These are phyloP conservation scores for Venturia pyrina DNA, from an alignment of 2,329 filamentous ascomycete genomes.

Conservation along the genomic window DNA sequence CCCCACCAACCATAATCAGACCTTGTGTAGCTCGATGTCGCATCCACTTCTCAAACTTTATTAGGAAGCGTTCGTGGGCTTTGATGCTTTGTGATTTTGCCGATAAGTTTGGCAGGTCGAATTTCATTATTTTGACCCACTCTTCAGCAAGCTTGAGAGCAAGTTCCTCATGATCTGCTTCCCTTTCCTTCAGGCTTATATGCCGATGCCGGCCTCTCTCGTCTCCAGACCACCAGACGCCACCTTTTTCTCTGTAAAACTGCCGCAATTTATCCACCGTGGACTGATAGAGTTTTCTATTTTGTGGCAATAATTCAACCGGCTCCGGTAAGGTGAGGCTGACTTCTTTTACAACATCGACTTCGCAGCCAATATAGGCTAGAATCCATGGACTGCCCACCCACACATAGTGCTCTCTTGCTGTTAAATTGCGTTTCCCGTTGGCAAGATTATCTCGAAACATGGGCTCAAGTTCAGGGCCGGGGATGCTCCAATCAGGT, in stretches of 20 bases:
- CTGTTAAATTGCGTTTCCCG: neutral
- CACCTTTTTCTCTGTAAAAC: neutral
- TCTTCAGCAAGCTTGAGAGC: neutral
- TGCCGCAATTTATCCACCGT: neutral
- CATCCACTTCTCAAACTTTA: neutral
- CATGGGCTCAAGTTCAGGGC: neutral
- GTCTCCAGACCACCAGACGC: neutral
- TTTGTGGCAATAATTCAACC: neutral
- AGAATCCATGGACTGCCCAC: neutral
- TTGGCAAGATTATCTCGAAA: neutral
- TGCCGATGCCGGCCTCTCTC: neutral
- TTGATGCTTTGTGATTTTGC: neutral
- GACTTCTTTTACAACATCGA: neutral
- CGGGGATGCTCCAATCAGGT: constrained; percentile 1
- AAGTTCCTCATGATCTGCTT: neutral
- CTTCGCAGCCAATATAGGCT: neutral
- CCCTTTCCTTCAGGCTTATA: neutral
- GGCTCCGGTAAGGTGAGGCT: neutral
- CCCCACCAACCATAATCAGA: neutral
- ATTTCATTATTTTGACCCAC: neutral
- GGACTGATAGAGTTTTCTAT: neutral
- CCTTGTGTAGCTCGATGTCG: neutral
- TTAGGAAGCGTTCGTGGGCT: neutral
- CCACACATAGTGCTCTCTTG: neutral
- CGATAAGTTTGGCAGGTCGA: neutral